Evolutionary conservation across 208 protist genomes (phyloP).

Genomic region (Acanthamoeba triangularis): DNA sequence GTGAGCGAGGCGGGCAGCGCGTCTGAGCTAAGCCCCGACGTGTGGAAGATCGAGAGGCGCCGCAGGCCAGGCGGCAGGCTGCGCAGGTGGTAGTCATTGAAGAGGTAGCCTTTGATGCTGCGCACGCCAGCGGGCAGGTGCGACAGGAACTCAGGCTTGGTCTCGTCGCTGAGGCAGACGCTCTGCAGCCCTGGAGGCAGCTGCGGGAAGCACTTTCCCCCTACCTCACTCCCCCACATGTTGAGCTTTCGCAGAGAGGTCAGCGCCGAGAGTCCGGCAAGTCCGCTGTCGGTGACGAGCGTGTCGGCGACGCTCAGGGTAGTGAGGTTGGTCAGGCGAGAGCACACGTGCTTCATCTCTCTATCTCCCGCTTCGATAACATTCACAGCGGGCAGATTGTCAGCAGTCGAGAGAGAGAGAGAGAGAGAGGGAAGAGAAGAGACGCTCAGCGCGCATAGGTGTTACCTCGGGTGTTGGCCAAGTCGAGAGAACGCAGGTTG

Average conservation of each 20-base stretch:
- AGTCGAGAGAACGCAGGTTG: not conserved
- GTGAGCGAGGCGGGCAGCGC: not conserved
- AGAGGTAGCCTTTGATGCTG: not conserved
- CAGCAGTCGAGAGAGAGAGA: not conserved
- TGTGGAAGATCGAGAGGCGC: not conserved
- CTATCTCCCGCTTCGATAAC: not conserved
- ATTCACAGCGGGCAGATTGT: not conserved
- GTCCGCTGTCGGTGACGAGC: not conserved
- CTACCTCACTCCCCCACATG: not conserved
- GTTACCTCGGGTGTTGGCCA: not conserved
- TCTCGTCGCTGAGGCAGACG: not conserved
- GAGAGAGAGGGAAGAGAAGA: too few relatives aligned
- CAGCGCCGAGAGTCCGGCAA: not conserved
- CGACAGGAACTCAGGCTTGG: not conserved
- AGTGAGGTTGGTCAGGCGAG: not conserved
- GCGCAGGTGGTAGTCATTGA: not conserved
- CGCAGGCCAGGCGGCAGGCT: not conserved
- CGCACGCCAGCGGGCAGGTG: not conserved
- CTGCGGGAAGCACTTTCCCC: not conserved
- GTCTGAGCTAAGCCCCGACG: not conserved
- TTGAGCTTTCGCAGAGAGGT: not conserved
- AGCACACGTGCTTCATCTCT: not conserved
- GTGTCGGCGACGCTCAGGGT: not conserved
- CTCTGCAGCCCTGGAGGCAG: not conserved
- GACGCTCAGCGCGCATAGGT: too few relatives aligned